phyloP scores from a whole-genome alignment of 805 yeast genomes.

The Starmerella floricola region DNA sequence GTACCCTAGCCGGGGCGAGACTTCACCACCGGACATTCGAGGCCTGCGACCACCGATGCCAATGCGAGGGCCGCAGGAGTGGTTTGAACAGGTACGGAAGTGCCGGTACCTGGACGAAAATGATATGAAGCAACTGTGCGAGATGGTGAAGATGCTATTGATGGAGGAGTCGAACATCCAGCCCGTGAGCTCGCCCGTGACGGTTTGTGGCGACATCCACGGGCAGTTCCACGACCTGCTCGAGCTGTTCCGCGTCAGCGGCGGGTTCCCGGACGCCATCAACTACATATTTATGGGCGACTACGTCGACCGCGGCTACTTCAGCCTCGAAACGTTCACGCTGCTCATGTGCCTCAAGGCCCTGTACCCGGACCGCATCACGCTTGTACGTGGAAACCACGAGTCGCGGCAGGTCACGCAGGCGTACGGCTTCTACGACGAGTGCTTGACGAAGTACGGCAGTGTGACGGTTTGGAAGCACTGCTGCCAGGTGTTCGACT shows the following conservation, averaged over 20 bases:
- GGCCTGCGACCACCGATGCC: not conserved
- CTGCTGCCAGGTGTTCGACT: constrained; percentile 93
- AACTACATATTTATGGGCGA: constrained; percentile 86
- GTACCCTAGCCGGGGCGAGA: not conserved
- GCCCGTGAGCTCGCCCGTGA: constrained; percentile 90
- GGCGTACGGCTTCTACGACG: constrained; percentile 96
- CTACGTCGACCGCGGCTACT: constrained; percentile 96
- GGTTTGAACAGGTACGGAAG: constrained; percentile 88
- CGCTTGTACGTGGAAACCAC: constrained; percentile 94
- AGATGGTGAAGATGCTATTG: constrained; percentile 79
- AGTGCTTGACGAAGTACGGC: constrained; percentile 84
- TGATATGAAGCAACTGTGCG: constrained; percentile 94
- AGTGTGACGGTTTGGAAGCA: constrained; percentile 92
- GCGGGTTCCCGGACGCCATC: constrained; percentile 73
- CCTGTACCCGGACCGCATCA: constrained; percentile 69
- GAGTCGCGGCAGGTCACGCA: constrained; percentile 97
- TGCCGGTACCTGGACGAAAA: constrained; percentile 80
- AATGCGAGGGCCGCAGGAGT: constrained; percentile 69
- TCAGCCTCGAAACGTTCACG: constrained; percentile 87
- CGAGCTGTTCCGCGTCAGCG: constrained; percentile 79
- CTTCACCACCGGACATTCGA: not conserved
- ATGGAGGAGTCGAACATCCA: constrained; percentile 97
- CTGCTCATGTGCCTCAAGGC: constrained; percentile 87
- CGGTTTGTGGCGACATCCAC: constrained; percentile 83
- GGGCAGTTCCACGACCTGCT: constrained; percentile 94